Conservation (phyloP, 352 stramenopile species). For the Aphanomyces astaci region DNA sequence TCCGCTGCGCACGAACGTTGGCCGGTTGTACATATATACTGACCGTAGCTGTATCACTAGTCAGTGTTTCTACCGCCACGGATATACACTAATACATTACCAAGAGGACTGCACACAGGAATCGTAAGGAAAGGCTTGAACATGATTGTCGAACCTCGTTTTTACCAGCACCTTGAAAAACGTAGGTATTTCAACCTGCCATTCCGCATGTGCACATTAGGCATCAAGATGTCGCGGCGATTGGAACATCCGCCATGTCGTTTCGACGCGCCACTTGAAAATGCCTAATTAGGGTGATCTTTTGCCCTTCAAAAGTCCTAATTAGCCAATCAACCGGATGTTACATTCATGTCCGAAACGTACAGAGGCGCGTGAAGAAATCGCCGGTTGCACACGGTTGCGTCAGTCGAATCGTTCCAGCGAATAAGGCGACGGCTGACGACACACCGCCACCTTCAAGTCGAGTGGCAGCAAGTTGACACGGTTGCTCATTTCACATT, state of each 20-base stretch:
- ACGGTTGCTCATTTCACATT: not conserved
- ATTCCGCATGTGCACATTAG: not conserved
- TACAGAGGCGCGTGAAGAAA: not conserved
- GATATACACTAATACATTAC: too few relatives aligned
- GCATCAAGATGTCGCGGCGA: not conserved
- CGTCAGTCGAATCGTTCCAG: not conserved
- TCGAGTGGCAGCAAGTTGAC: not conserved
- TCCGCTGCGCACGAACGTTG: too few relatives aligned
- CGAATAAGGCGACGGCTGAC: not conserved
- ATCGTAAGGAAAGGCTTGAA: not conserved
- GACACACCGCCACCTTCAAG: slow-evolving; percentile 1
- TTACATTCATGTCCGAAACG: not conserved
- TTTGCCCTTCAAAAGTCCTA: too few relatives aligned
- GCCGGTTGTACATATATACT: too few relatives aligned
- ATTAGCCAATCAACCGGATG: not conserved
- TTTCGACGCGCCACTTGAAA: not conserved
- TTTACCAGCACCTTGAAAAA: slow-evolving; percentile 4
- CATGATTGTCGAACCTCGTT: not conserved
- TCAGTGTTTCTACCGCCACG: too few relatives aligned
- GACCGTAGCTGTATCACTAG: too few relatives aligned
- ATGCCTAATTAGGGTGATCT: not conserved
- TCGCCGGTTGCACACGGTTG: not conserved
- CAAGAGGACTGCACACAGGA: too few relatives aligned
- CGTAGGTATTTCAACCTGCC: not conserved
- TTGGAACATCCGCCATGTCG: not conserved